Conservation (phyloP, 2,329 filamentous ascomycete species). For the Meredithiella fracta region DNA sequence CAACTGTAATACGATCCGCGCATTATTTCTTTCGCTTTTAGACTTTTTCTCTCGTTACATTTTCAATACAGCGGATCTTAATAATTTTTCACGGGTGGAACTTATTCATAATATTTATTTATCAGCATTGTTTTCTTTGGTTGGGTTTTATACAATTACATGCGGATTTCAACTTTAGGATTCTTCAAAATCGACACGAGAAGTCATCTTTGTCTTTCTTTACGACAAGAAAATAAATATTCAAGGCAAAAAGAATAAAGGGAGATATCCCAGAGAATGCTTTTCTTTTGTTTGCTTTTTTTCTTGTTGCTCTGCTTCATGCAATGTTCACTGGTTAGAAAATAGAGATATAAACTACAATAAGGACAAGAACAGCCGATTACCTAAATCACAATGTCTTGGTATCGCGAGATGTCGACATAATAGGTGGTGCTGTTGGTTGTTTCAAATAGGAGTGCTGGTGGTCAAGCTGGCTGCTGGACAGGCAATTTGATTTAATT, state of each 20-base stretch:
- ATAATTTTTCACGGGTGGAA: not conserved
- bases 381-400: not conserved
- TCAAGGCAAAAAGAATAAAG: no score
- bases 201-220: not conserved
- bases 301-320: not conserved
- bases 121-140: not conserved
- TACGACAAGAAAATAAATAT: no score
- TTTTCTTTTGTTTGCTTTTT: not conserved
- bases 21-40: not conserved
- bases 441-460: not conserved
- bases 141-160: not conserved
- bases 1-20: not conserved
- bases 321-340: not conserved
- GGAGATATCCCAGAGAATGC: not conserved
- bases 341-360: not conserved
- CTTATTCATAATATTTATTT: not conserved
- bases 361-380: not conserved
- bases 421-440: conserved; percentile 1
- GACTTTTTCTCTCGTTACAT: not conserved
- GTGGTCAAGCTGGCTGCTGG: not conserved
- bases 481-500: conserved; percentile 1
- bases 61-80: not conserved
- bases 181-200: not conserved
- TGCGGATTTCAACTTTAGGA: not conserved
- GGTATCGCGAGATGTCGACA: no score